Evolutionary conservation across 2,329 filamentous ascomycete genomes (phyloP).

Genomic region (Fusarium sp.): DNA sequence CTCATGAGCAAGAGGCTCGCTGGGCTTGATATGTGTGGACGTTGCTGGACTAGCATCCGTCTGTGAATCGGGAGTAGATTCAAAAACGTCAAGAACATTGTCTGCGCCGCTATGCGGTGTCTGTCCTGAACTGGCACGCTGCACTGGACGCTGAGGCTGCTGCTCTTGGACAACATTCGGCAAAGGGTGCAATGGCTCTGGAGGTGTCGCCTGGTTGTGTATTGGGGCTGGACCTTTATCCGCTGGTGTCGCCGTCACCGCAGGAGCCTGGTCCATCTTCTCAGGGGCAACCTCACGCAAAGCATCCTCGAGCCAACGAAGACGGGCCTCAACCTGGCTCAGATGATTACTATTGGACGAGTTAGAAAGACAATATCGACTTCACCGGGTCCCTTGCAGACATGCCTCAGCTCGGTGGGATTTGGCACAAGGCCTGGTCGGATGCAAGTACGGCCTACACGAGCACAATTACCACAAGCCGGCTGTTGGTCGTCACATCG

Average conservation of each 20-base stretch:
- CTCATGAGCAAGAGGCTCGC: constrained; percentile 23
- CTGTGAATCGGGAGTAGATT: neutral
- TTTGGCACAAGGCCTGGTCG: constrained; percentile 25
- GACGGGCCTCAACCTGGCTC: constrained; percentile 14
- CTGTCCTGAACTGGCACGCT: neutral
- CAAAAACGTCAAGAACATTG: neutral
- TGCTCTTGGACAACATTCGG: neutral
- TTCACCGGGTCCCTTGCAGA: neutral
- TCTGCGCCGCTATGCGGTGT: neutral
- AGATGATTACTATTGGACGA: constrained; percentile 5
- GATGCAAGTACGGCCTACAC: constrained; percentile 45
- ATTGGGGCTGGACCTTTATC: neutral
- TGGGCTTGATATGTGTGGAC: constrained; percentile 19
- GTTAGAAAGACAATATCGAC: neutral
- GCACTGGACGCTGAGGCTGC: neutral
- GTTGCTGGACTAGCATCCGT: constrained; percentile 4
- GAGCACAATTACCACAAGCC: constrained; percentile 45
- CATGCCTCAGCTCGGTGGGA: constrained; percentile 8
- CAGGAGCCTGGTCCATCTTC: constrained; percentile 19
- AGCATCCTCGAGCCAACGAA: constrained; percentile 16
- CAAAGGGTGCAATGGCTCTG: neutral
- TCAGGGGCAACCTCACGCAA: constrained; percentile 17
- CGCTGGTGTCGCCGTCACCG: neutral
- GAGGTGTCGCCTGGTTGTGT: neutral
- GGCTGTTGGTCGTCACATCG: constrained; percentile 45